phyloP scores from a whole-genome alignment of 192 early-diverging fungal genomes.

The Entomortierella beljakovae region DNA sequence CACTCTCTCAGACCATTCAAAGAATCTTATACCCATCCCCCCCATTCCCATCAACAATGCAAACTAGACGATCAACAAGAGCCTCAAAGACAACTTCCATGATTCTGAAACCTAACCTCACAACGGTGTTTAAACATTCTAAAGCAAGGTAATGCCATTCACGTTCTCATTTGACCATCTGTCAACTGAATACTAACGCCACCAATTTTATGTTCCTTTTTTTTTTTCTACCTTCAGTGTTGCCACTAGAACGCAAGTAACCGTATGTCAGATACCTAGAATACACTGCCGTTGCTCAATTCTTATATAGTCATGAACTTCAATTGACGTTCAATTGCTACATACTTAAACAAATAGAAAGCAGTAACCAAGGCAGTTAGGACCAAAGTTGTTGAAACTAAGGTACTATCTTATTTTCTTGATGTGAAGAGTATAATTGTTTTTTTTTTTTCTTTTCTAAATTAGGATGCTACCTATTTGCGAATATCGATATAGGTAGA shows the following conservation, averaged over 20 bases:
- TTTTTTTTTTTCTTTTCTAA: background rate
- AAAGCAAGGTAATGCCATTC: constrained; percentile 35
- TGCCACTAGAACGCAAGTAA: background rate
- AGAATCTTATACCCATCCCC: background rate
- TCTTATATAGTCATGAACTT: too few relatives aligned
- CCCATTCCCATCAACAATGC: constrained; percentile 13
- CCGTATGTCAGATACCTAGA: constrained; percentile 4
- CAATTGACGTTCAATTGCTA: too few relatives aligned
- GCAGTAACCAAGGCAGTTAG: background rate
- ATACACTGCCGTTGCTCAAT: too few relatives aligned
- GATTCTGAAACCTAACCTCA: constrained; percentile 26
- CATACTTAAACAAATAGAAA: too few relatives aligned
- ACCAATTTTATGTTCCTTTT: constrained; percentile 17
- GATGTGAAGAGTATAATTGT: background rate
- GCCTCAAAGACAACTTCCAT: background rate
- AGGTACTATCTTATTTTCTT: background rate
- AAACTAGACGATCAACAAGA: constrained; percentile 17
- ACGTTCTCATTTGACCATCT: background rate
- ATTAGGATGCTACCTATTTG: background rate
- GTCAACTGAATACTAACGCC: constrained; percentile 39
- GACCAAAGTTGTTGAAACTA: background rate
- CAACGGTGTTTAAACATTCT: constrained; percentile 30
- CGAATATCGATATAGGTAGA: too few relatives aligned
- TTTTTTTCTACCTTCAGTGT: background rate
- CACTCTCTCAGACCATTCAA: background rate